Evolutionary conservation across 192 early-diverging fungal species (phyloP), one percentile per base, ranked within the genome.

Genomic region (Mortierella hygrophila): DNA sequence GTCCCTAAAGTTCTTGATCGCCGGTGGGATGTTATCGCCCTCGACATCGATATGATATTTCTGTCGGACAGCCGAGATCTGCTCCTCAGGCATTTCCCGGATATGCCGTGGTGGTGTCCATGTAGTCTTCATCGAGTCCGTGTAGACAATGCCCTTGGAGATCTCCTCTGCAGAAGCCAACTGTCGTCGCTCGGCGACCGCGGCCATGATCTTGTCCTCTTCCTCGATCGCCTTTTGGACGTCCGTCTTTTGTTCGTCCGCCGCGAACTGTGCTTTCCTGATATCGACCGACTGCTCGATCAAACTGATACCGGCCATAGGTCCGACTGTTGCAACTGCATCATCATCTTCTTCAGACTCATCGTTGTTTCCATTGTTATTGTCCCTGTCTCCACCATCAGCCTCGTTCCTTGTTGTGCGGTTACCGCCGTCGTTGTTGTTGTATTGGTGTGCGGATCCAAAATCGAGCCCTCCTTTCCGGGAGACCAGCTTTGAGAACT

Each of bases 11-110:
- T 93, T 91, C 79, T 92, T 92, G 82, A 99, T 93, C 1, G 96
- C 97, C 10, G 97, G 96, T 5, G 97, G 96, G 0, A 94, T 85
- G 70, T 97, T 90, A 13, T 96, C 94, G 18, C 98, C 98, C 52
- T 98, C 97, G 3, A 94, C 93, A 78, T 97, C 81, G 76, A 99
- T 99, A 83, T 98, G 97, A 83, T 90, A 97, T 72, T 97, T 94
- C 70, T 95, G 90, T n/a, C 97, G 93, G 11, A 95, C 89, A 1
- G 88, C 87, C 49, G 92, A 85, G 32, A 90, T 65, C 8, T 92
- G 90, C 44, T 89, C 88, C 32, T 90, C 87, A 0, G 93, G 46
- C 83, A 93, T 79, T 11, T 89, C 91, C 29, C 93, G 91, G 52
- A 98, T 93, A 77, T 95, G 92, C 16, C 90, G 82, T 71, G 97